Evolutionary conservation across 129 eudicot species (phyloP).

Genomic region (Lonicera japonica): DNA sequence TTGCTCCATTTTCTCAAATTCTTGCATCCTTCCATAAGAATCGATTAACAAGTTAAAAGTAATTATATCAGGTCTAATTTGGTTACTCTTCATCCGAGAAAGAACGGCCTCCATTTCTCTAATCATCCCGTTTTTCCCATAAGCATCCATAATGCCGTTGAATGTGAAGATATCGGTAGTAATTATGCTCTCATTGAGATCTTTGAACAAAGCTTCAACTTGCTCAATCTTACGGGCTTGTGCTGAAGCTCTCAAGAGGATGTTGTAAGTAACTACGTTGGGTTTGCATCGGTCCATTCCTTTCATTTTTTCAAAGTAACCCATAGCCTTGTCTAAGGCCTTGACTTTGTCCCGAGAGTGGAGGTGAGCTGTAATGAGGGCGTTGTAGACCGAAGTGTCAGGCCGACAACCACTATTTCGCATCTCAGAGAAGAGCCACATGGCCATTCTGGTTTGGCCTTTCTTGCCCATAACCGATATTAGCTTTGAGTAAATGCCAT

Average conservation of each 20-base stretch:
- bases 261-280: constrained; percentile 78
- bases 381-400: constrained; percentile 86
- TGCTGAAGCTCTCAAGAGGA: constrained; percentile 87
- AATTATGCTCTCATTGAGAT: constrained; percentile 64
- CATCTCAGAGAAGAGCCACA: constrained; percentile 99
- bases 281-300: constrained; percentile 77
- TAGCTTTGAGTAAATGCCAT: constrained; percentile 81
- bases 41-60: constrained; percentile 76
- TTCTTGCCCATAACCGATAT: constrained; percentile 94
- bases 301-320: constrained; percentile 89
- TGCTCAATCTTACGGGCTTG: constrained; percentile 57
- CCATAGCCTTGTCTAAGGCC: constrained; percentile 71
- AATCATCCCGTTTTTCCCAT: constrained; percentile 91
- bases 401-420: constrained; percentile 90
- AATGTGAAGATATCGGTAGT: constrained; percentile 82
- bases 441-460: constrained; percentile 91
- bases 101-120: constrained; percentile 80
- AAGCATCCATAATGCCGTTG: constrained; percentile 92
- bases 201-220: constrained; percentile 64
- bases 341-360: constrained; percentile 75
- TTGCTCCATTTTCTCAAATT: constrained; percentile 93
- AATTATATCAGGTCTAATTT: constrained; percentile 70
- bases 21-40: constrained; percentile 89
- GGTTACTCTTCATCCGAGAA: constrained; percentile 65
- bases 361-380: constrained; percentile 84